Evolutionary conservation across 768 basidiomycete species (phyloP).

Genomic region (Cystofilobasidium ferigula): DNA sequence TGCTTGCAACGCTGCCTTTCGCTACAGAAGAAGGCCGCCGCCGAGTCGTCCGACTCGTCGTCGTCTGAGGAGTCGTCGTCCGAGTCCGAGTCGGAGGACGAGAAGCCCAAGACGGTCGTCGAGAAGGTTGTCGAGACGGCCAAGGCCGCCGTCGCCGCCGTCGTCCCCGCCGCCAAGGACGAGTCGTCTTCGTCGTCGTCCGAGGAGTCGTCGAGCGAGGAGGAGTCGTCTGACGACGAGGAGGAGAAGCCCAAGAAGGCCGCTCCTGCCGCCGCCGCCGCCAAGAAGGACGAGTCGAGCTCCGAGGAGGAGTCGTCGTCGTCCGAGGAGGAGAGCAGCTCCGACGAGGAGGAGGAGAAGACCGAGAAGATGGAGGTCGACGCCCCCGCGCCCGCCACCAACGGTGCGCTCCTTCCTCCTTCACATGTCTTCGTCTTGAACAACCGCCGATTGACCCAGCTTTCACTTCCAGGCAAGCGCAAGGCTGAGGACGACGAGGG

Average conservation of each 20-base stretch:
- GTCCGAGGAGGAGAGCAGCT: conserved; percentile 17
- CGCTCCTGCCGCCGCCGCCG: neutral
- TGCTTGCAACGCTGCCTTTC: no score
- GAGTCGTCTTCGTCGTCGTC: conserved; percentile 27
- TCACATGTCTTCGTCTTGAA: conserved; percentile 5
- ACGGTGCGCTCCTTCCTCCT: conserved; percentile 2
- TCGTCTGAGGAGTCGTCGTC: conserved; percentile 20
- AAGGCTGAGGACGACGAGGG: conserved; percentile 60
- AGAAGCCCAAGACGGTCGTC: conserved; percentile 40
- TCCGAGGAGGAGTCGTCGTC: conserved; percentile 21
- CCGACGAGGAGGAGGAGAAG: conserved; percentile 28
- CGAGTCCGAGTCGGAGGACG: conserved; percentile 40
- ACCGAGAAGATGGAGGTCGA: conserved; percentile 11
- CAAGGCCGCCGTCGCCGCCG: conserved; percentile 29
- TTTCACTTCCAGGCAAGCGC: conserved; percentile 51
- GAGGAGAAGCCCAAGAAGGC: conserved; percentile 30
- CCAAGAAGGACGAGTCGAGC: conserved; percentile 1
- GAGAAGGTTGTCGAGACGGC: conserved; percentile 24
- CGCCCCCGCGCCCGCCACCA: conserved; percentile 1
- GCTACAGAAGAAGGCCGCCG: conserved; percentile 30
- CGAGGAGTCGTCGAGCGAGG: conserved; percentile 36
- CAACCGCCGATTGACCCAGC: conserved; percentile 9
- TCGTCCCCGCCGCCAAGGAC: conserved; percentile 31
- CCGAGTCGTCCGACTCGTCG: conserved; percentile 27
- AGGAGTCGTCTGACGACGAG: conserved; percentile 33